phyloP scores from a whole-genome alignment of 176 grass and related monocot genomes.

The Carex pumila region DNA sequence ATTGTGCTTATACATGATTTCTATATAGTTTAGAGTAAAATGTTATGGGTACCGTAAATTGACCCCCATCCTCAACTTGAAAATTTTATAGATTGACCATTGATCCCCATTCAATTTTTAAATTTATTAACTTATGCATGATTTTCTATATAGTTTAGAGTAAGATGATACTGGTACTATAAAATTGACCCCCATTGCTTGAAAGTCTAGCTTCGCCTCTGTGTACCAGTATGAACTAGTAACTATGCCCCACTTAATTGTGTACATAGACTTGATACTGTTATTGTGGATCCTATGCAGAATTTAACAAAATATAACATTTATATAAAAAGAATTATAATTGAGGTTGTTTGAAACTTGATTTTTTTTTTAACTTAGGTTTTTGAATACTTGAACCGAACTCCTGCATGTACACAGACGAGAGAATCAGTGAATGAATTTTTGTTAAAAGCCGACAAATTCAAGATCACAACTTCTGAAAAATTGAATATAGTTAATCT shows the following conservation, averaged over 20 bases:
- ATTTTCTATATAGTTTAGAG: too few relatives aligned
- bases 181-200: too few relatives aligned
- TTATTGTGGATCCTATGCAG: not conserved
- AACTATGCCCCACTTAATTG: not conserved
- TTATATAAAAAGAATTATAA: not conserved
- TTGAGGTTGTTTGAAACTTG: not conserved
- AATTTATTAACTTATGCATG: too few relatives aligned
- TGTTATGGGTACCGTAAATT: too few relatives aligned
- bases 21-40: too few relatives aligned
- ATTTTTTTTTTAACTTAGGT: slow-evolving; percentile 30
- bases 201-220: too few relatives aligned
- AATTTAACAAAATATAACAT: not conserved
- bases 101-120: too few relatives aligned
- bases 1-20: too few relatives aligned
- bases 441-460: slow-evolving; percentile 43
- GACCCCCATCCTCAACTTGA: too few relatives aligned
- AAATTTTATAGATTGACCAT: too few relatives aligned
- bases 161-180: too few relatives aligned
- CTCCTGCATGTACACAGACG: slow-evolving; percentile 57
- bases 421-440: slow-evolving; percentile 59
- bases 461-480: slow-evolving; percentile 59
- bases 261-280: not conserved
- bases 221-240: not conserved
- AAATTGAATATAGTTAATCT: slow-evolving; percentile 72
- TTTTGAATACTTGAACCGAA: slow-evolving; percentile 56